phyloP scores from a whole-genome alignment of 805 yeast genomes.

The Monosporozyma unispora region DNA sequence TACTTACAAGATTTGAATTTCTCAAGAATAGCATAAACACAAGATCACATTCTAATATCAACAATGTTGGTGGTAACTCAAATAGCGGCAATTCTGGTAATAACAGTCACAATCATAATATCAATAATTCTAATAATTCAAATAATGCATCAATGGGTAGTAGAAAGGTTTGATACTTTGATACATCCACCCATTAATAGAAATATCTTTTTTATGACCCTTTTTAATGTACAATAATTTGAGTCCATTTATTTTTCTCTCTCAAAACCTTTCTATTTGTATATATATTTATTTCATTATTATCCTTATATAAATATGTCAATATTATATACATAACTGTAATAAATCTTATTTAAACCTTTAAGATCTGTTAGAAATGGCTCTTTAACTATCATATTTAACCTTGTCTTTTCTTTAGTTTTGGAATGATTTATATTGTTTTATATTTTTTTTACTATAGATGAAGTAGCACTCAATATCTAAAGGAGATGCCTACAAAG shows the following conservation, averaged over 20 bases:
- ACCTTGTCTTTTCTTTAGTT: background rate
- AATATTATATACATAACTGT: background rate
- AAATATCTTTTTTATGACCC: slow-evolving; percentile 1
- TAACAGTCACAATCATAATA: background rate
- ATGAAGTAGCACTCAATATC: too few species aligned
- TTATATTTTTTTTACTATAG: too few species aligned
- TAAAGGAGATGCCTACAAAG: too few species aligned
- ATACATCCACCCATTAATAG: background rate
- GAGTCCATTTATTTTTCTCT: background rate
- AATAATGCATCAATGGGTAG: slow-evolving; percentile 12
- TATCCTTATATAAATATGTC: background rate
- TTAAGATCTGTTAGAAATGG: background rate
- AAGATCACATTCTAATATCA: background rate
- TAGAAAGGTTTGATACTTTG: slow-evolving; percentile 20
- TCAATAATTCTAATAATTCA: background rate
- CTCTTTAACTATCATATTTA: background rate
- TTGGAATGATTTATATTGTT: background rate
- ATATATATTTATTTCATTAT: background rate
- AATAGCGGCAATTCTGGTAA: background rate
- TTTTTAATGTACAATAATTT: background rate
- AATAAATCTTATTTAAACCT: background rate
- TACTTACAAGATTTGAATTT: slow-evolving; percentile 69
- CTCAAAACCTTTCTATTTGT: background rate
- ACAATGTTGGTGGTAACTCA: background rate
- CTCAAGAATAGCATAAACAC: slow-evolving; percentile 32